Evolutionary conservation across 495 filamentous ascomycete species (phyloP), one percentile per base, ranked within the genome.

Genomic region (Saxophila tyrrhenica): DNA sequence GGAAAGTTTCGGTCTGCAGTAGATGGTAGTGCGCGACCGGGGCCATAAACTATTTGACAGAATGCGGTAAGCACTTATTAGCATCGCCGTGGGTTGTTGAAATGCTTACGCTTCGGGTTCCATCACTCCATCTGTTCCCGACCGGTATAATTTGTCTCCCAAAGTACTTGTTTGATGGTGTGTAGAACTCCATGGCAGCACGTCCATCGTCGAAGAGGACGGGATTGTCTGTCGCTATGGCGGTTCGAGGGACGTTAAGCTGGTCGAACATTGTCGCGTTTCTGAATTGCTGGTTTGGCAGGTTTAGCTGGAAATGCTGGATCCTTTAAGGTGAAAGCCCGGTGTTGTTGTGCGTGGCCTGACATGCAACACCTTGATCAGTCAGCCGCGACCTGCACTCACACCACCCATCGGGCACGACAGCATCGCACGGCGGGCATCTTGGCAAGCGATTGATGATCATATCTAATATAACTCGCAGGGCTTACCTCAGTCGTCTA

Each of bases 11-110:
- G 10, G 54, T 45, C 39, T 56, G 54, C 21, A 48, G 39, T 23
- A 56, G 43, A 23, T 56, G 54, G 25, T 38, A 42, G 23, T 56
- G 54, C 5, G 49, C 23, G 11, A 47, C 25, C n/a, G 54, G 54
- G 24, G 22, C 32, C 22, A 55, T 46, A 17, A 55, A 55, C 29
- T 35, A 13, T 5, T 35, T 35, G 29, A n/a, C n/a, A n/a, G n/a
- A n/a, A n/a, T n/a, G n/a, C n/a, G n/a, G n/a, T n/a, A n/a, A n/a
- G n/a, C n/a, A n/a, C n/a, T n/a, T n/a, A n/a, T n/a, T n/a, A n/a
- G n/a, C n/a, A 5, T 35, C 29, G 5, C 29, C 13, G 29, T 13
- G 7, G 5, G 7, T 5, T 35, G 29, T 5, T 13, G 29, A 7
- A 35, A 7, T 13, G 13, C 29, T 13, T 35, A 35, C 29, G n/a